Percentiles rank a stretch among this genome's conserved stretches.
Evolutionary conservation across 2,329 filamentous ascomycete genomes (phyloP).

Genomic region (Helotiales sp.): DNA sequence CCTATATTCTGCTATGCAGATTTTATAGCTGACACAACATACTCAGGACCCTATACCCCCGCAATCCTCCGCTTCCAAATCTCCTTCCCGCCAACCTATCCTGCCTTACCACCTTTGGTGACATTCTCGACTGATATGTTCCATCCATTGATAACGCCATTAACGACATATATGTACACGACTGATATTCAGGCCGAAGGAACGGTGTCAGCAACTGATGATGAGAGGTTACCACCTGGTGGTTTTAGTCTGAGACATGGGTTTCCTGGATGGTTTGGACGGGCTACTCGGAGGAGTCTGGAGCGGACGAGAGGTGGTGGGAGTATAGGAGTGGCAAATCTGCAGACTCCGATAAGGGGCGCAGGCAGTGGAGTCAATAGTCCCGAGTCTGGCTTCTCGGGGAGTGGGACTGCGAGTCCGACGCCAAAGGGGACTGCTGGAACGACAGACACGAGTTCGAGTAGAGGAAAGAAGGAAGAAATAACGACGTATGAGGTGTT

Average conservation of each 20-base stretch:
- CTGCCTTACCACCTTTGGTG: conserved; percentile 75
- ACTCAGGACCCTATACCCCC: conserved; percentile 84
- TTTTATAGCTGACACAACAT: not conserved
- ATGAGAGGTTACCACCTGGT: conserved; percentile 80
- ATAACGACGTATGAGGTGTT: conserved; percentile 66
- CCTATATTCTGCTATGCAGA: conserved; percentile 3
- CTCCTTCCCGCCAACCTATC: conserved; percentile 80
- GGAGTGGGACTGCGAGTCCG: conserved; percentile 22
- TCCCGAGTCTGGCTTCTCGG: conserved; percentile 16
- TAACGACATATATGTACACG: conserved; percentile 93
- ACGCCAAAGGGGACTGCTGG: conserved; percentile 15
- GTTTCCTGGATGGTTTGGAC: conserved; percentile 87
- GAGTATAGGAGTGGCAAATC: conserved; percentile 4
- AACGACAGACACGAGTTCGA: conserved; percentile 8
- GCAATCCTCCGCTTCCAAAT: conserved; percentile 89
- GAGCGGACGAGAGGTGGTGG: conserved; percentile 39
- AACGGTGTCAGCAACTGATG: conserved; percentile 79
- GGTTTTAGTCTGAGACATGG: conserved; percentile 89
- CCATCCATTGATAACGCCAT: conserved; percentile 86
- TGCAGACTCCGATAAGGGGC: conserved; percentile 27
- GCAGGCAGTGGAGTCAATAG: conserved; percentile 20
- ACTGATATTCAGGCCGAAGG: conserved; percentile 74
- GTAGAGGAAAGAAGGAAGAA: conserved; percentile 8
- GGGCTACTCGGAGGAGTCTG: conserved; percentile 46
- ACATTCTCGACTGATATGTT: conserved; percentile 93